Evolutionary conservation across 495 filamentous ascomycete species (phyloP).

Genomic region (Aspergillus heteromorphus): DNA sequence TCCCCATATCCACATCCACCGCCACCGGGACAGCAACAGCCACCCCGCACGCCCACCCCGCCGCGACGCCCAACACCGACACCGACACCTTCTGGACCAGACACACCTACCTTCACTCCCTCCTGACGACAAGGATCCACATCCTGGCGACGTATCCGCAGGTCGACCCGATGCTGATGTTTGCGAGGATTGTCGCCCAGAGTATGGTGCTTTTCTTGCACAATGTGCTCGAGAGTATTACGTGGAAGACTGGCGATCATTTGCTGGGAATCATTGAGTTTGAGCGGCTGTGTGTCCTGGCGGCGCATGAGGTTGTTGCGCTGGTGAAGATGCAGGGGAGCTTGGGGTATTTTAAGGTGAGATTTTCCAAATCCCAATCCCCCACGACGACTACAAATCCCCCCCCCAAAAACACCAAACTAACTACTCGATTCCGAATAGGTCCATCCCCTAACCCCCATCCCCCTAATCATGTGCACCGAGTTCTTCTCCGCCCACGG

Average conservation of each 20-base stretch:
- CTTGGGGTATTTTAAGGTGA: constrained; percentile 20
- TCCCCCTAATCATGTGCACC: constrained; percentile 21
- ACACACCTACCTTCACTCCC: constrained; percentile 45
- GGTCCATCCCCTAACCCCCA: constrained; percentile 21
- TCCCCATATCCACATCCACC: no score
- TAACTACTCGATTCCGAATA: neutral
- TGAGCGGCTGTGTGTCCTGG: constrained; percentile 18
- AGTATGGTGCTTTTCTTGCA: constrained; percentile 33
- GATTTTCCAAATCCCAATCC: neutral
- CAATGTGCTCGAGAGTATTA: constrained; percentile 19
- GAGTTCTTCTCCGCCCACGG: constrained; percentile 18
- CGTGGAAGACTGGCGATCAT: constrained; percentile 21
- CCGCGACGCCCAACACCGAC: no score
- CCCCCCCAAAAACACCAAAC: no score
- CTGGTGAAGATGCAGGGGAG: constrained; percentile 20
- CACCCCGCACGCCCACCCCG: no score
- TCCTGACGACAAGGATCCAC: constrained; percentile 33
- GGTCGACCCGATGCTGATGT: constrained; percentile 42
- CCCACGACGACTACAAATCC: no score
- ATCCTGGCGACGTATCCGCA: constrained; percentile 18
- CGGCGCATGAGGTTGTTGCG: constrained; percentile 17
- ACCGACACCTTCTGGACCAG: constrained; percentile 39
- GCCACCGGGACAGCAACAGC: neutral
- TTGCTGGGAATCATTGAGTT: constrained; percentile 19
- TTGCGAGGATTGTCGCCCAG: constrained; percentile 39